Percentiles rank a stretch among this genome's conserved stretches.
Conservation (phyloP, 2,329 filamentous ascomycete genomes). For the Diaporthe sp. region DNA sequence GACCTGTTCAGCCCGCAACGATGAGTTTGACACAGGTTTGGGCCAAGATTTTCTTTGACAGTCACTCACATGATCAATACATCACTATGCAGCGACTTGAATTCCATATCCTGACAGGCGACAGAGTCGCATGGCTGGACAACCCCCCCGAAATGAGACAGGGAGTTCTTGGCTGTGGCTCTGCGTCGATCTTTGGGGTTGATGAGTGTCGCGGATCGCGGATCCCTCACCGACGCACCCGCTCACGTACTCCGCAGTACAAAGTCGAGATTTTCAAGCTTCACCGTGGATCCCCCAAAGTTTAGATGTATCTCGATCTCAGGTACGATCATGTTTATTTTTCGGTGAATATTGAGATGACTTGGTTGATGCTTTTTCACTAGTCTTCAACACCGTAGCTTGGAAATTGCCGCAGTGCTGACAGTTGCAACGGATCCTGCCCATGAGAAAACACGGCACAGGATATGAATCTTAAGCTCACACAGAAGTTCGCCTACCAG, state of each 20-base stretch:
- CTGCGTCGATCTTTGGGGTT: slow-evolving; percentile 22
- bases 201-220: slow-evolving; percentile 4
- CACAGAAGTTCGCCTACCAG: neutral
- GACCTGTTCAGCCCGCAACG: neutral
- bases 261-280: neutral
- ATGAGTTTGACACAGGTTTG: slow-evolving; percentile 12
- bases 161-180: slow-evolving; percentile 7
- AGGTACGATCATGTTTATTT: neutral
- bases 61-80: neutral
- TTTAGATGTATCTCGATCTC: neutral
- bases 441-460: neutral
- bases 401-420: neutral
- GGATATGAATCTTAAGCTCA: no score
- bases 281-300: neutral
- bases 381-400: neutral
- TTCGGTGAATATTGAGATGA: neutral
- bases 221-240: slow-evolving; percentile 5
- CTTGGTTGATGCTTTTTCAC: neutral
- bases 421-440: no score
- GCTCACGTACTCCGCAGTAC: neutral
- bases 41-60: neutral
- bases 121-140: neutral
- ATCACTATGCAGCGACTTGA: neutral
- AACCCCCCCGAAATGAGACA: slow-evolving; percentile 12
- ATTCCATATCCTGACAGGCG: neutral